These are phyloP conservation scores for Paraphoma sp. DNA, from an alignment of 2,329 filamentous ascomycete genomes.

Conservation along the genomic window DNA sequence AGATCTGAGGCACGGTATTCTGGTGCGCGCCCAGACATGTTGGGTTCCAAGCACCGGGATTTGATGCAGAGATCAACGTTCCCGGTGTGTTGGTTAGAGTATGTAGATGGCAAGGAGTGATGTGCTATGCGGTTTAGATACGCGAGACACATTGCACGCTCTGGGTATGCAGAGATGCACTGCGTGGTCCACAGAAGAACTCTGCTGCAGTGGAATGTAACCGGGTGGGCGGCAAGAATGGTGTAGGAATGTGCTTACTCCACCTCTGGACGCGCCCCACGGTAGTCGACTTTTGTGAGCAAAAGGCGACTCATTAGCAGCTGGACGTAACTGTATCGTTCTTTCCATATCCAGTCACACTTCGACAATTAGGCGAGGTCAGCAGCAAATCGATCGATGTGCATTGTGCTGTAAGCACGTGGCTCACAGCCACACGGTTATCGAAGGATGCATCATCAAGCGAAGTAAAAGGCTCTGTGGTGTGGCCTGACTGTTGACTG, in stretches of 20 bases:
- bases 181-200: too few relatives aligned
- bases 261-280: background rate
- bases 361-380: background rate
- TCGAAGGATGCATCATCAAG: background rate
- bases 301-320: background rate
- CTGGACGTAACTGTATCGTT: background rate
- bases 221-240: background rate
- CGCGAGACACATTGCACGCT: background rate
- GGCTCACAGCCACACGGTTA: constrained; percentile 1
- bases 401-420: background rate
- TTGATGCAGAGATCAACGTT: constrained; percentile 12
- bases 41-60: constrained; percentile 18
- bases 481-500: background rate
- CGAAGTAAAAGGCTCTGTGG: background rate
- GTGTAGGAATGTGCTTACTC: background rate
- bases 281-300: too few relatives aligned
- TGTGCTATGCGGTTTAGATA: background rate
- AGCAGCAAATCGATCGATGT: background rate
- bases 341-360: background rate
- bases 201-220: too few relatives aligned
- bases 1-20: constrained; percentile 1
- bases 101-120: background rate
- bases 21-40: constrained; percentile 2
- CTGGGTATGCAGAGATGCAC: too few relatives aligned
- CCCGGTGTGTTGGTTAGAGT: background rate